Base-by-base conservation (phyloP, 495 filamentous ascomycete species). In the Talaromyces trachyspermus region DNA sequence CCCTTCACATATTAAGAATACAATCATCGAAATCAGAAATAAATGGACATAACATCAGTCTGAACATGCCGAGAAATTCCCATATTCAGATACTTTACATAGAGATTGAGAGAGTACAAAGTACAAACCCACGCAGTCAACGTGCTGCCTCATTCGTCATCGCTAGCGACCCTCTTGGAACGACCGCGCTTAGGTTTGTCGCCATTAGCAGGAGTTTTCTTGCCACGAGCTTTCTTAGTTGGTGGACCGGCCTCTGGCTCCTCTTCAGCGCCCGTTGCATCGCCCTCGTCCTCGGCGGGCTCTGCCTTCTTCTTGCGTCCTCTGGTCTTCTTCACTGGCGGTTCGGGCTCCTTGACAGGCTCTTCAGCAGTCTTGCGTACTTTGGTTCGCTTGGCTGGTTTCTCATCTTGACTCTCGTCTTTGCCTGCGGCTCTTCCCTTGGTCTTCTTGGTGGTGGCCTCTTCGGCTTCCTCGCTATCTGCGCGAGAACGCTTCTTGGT, bases 401-500 rank as follows among this genome's bases (percentile, higher is more conserved):
- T 66, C 17, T 60, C 53, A 12, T 50, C 48, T 4, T 38, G 39
- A 11, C 25, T 38, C 17, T 51, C 33, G 11, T 48, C 33, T 26
- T 54, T 46, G 30, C 20, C 48, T 15, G 29, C 44, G 8, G 51
- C 42, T 19, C 41, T 30, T 8, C 51, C 50, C 30, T 53, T 58
- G 42, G 51, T 39, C 15, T 53, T 53, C 23, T 59, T 61, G 7
- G 50, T 48, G 42, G 33, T 18, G 6, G 42, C 17, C 10, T 37
- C 43, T 12, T 46, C 47, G 15, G 29, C 49, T 27, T 63, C 52
- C 45, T 49, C 52, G 54, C 10, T 33, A 14, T 70, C 63, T 53
- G 60, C 43, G 53, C 67, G 59, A 49, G 65, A 55, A 48, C 71
- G 64, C 56, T 73, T 69, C 62, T 72, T 77, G 40, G 51, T 6